Percentiles rank a stretch among this genome's conserved stretches.
Evolutionary conservation across 1,284 basidiomycete genomes (phyloP).

Genomic region (Ceratobasidium sp.): DNA sequence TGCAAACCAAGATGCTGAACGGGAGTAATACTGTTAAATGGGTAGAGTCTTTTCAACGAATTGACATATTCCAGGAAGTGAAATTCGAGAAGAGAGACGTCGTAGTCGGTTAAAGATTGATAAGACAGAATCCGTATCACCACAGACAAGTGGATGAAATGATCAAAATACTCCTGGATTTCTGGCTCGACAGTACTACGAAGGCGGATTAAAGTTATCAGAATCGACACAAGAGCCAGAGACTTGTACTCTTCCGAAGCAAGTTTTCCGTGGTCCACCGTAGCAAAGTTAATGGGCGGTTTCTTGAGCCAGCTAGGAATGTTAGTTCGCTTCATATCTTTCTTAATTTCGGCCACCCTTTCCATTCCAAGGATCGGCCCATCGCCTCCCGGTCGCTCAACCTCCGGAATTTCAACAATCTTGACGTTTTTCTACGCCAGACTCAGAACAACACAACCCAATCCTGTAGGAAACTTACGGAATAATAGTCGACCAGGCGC

Average conservation of each 20-base stretch:
- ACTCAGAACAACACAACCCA: not conserved
- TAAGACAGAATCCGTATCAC: slow-evolving; percentile 26
- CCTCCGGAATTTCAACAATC: not conserved
- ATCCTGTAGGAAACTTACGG: not conserved
- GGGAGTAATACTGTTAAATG: slow-evolving; percentile 2
- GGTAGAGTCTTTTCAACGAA: slow-evolving; percentile 22
- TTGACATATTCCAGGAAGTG: slow-evolving; percentile 20
- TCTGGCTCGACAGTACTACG: not conserved
- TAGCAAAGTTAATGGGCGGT: slow-evolving; percentile 39
- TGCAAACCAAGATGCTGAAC: slow-evolving; percentile 43
- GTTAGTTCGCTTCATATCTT: slow-evolving; percentile 35
- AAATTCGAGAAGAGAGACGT: slow-evolving; percentile 6
- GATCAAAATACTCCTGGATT: not conserved
- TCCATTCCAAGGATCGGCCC: not conserved
- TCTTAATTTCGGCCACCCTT: slow-evolving; percentile 19
- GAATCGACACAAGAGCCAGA: slow-evolving; percentile 45
- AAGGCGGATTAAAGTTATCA: slow-evolving; percentile 44
- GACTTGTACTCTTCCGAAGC: slow-evolving; percentile 50
- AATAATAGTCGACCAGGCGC: not conserved
- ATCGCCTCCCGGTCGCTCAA: not conserved
- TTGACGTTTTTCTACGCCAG: not conserved
- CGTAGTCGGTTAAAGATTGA: slow-evolving; percentile 1
- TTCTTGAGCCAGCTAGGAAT: slow-evolving; percentile 44
- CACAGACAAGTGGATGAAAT: slow-evolving; percentile 30
- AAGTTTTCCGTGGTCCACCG: slow-evolving; percentile 40